Evolutionary conservation across 176 grass and related monocot species (phyloP).

Genomic region (Carex littledalei): DNA sequence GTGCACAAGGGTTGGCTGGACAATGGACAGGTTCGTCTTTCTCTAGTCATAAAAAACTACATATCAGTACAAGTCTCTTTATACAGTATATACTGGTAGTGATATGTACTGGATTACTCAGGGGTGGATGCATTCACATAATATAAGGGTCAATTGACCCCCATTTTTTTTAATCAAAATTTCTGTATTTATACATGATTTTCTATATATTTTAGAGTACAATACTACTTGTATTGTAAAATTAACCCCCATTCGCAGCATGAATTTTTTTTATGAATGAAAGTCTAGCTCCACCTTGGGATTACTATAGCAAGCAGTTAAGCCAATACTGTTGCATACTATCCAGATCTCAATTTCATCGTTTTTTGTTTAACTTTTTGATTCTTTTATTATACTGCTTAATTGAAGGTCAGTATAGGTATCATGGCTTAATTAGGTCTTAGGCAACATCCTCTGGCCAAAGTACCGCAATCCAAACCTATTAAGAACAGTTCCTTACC

Average conservation of each 20-base stretch:
- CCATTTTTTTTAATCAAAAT: too few species aligned
- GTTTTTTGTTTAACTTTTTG: not conserved
- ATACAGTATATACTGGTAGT: not conserved
- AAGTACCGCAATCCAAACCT: not conserved
- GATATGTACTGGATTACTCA: not conserved
- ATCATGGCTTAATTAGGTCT: not conserved
- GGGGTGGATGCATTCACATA: too few species aligned
- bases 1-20: slow-evolving; percentile 54
- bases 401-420: not conserved
- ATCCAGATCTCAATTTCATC: not conserved
- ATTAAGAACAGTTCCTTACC: not conserved
- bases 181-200: too few species aligned
- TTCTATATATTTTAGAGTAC: too few species aligned
- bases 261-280: too few species aligned
- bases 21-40: slow-evolving; percentile 39
- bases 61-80: not conserved
- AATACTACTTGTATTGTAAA: too few species aligned
- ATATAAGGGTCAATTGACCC: too few species aligned
- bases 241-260: too few species aligned
- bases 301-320: not conserved
- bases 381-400: not conserved
- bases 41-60: slow-evolving; percentile 12
- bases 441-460: not conserved
- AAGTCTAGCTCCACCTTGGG: not conserved
- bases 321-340: not conserved